Evolutionary conservation across 2,329 filamentous ascomycete genomes (phyloP).

Genomic region (Mariannaea elegans): DNA sequence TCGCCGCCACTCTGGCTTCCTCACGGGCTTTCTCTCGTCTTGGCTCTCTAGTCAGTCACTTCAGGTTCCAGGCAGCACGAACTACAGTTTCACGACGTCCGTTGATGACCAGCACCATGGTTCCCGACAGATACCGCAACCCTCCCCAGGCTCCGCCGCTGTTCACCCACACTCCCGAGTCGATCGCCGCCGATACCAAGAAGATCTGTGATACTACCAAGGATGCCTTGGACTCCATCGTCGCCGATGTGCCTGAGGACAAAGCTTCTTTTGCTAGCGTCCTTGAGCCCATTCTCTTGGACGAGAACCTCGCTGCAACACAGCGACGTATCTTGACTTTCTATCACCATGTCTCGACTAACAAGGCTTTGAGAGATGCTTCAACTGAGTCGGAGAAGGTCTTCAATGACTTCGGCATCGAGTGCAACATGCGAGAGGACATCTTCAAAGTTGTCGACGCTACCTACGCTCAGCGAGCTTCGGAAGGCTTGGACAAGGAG

Average conservation of each 20-base stretch:
- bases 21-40: constrained; percentile 67
- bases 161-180: constrained; percentile 78
- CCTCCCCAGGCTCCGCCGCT: constrained; percentile 81
- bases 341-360: constrained; percentile 80
- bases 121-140: constrained; percentile 71
- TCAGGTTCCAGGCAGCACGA: constrained; percentile 53
- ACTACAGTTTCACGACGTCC: constrained; percentile 43
- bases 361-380: constrained; percentile 75
- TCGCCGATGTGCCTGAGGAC: constrained; percentile 64
- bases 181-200: constrained; percentile 73
- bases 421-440: constrained; percentile 83
- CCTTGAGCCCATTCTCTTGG: constrained; percentile 73
- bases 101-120: constrained; percentile 67
- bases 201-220: constrained; percentile 70
- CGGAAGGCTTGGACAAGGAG: constrained; percentile 70
- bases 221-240: constrained; percentile 72
- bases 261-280: constrained; percentile 65
- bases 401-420: constrained; percentile 80
- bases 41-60: constrained; percentile 63
- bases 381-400: constrained; percentile 80
- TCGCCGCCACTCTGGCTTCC: constrained; percentile 73
- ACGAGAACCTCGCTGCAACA: constrained; percentile 72
- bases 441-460: constrained; percentile 74
- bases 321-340: constrained; percentile 76
- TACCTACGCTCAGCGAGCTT: constrained; percentile 61